These are phyloP conservation scores for Hysterium pulicare DNA, from an alignment of 2,329 filamentous ascomycete genomes.

Conservation along the genomic window DNA sequence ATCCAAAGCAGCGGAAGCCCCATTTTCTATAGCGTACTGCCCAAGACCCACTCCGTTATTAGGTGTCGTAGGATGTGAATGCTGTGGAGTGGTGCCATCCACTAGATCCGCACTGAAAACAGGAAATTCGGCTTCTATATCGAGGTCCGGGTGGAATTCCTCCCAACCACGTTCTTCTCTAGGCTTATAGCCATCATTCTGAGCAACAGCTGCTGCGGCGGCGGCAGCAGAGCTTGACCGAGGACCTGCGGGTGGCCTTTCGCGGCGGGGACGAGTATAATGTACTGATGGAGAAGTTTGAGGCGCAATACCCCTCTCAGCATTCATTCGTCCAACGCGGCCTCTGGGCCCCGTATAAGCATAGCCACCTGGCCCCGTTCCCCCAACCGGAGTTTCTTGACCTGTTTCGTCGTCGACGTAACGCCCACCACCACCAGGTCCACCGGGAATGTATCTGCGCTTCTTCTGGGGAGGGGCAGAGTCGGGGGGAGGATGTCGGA, in stretches of 20 bases:
- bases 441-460: conserved; percentile 73
- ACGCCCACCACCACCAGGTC: conserved; percentile 78
- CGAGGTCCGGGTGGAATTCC: conserved; percentile 93
- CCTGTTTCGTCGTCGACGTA: conserved; percentile 70
- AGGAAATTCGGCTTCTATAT: conserved; percentile 77
- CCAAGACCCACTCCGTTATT: conserved; percentile 21
- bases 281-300: conserved; percentile 48
- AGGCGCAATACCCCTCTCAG: conserved; percentile 41
- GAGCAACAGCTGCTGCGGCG: conserved; percentile 80
- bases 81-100: conserved; percentile 60
- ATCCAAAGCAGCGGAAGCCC: conserved; percentile 30
- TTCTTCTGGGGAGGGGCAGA: conserved; percentile 45
- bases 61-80: conserved; percentile 48
- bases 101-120: conserved; percentile 81
- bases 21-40: conserved; percentile 33
- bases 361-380: conserved; percentile 48
- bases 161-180: conserved; percentile 96
- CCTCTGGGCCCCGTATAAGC: conserved; percentile 53
- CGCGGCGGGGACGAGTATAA: conserved; percentile 34
- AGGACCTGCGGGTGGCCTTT: conserved; percentile 51
- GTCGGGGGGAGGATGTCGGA: conserved; percentile 31
- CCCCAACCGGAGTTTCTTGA: conserved; percentile 55
- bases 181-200: conserved; percentile 95
- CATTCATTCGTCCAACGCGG: conserved; percentile 52
- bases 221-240: conserved; percentile 84